Percentiles rank a stretch among this genome's conserved stretches.
Evolutionary conservation across 2,329 filamentous ascomycete species (phyloP).

Genomic region (Colletotrichum filicis): DNA sequence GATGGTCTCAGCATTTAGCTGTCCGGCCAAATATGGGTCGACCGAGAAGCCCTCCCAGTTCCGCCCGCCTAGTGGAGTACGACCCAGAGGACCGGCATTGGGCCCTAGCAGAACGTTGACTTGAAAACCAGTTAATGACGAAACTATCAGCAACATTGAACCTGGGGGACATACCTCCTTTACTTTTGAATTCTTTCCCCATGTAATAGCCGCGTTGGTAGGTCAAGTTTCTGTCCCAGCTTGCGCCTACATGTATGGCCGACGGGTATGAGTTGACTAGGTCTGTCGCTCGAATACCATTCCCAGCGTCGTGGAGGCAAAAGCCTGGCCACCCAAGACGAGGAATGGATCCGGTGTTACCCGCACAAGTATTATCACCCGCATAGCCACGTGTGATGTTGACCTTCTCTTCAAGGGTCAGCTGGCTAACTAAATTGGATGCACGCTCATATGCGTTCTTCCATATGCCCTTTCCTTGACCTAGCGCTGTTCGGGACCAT

Average conservation of each 20-base stretch:
- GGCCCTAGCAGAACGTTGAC: conserved; percentile 48
- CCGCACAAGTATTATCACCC: conserved; percentile 56
- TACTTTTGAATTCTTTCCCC: conserved; percentile 47
- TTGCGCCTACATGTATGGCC: conserved; percentile 58
- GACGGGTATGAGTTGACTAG: conserved; percentile 60
- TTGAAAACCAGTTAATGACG: not conserved
- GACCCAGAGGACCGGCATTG: conserved; percentile 46
- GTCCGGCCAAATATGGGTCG: conserved; percentile 69
- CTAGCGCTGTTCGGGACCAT: not conserved
- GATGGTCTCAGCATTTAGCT: conserved; percentile 60
- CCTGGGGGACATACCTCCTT: conserved; percentile 44
- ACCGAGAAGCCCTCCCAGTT: conserved; percentile 52
- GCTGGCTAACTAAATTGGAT: conserved; percentile 64
- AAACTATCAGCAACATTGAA: fast-evolving
- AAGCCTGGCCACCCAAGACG: conserved; percentile 58
- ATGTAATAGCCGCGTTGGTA: conserved; percentile 45
- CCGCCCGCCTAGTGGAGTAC: conserved; percentile 43
- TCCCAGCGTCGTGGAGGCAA: conserved; percentile 61
- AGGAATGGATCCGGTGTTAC: conserved; percentile 58
- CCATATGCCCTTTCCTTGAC: conserved; percentile 53
- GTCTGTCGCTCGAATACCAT: conserved; percentile 59
- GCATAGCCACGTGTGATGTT: conserved; percentile 51
- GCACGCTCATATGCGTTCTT: conserved; percentile 68
- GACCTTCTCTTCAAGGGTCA: conserved; percentile 75
- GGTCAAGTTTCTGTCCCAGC: conserved; percentile 68